Evolutionary conservation across 441 rosid genomes (phyloP), one percentile per base, ranked within the genome.

Genomic region (Daphne laureola): DNA sequence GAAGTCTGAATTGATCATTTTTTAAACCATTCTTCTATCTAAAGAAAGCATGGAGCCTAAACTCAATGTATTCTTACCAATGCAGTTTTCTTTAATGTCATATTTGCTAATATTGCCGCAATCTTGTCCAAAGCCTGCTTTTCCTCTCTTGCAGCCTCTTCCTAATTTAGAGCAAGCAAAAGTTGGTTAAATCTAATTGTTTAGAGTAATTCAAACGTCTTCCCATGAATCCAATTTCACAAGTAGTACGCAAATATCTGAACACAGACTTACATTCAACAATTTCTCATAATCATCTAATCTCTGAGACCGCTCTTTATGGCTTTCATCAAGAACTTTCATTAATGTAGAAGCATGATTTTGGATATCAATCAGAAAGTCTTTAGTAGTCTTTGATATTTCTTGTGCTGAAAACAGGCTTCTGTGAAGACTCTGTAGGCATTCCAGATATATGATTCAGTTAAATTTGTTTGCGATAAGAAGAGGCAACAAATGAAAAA

Each of bases 121-220:
- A 91, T 83, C 49, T 79, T 78, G 66, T 70, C 65, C 67, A 88
- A 47, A 26, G 96, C 93, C 67, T 69, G 82, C 53, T 82, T 75
- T 75, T 88, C 84, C 63, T 88, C 98, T 69, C 61, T 81, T 7
- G 67, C 81, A 18, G 90, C 84, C 64, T 82, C 89, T 63, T 84
- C 89, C 96, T 88, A 83, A 78, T 68, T 59, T 65, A 63, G 4
- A 63, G 45, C 58, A 64, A 16, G 17, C 13, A 14, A 54, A 51
- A 36, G 55, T 56, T 21, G 17, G 55, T 40, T 50, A 35, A 48
- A 14, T 66, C 27, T 13, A 14, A 14, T 44, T 26, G 46, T 23
- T 58, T 5, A 12, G 46, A 43, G 5, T 54, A 53, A 55, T 65
- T 43, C 51, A 64, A 18, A 40, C 36, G 51, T 56, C 12, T 27